A percentile compares a stretch with the other conserved stretches of the same genome.
Evolutionary conservation across 208 protist species (phyloP).

Genomic region (Trypanosoma cruzi): DNA sequence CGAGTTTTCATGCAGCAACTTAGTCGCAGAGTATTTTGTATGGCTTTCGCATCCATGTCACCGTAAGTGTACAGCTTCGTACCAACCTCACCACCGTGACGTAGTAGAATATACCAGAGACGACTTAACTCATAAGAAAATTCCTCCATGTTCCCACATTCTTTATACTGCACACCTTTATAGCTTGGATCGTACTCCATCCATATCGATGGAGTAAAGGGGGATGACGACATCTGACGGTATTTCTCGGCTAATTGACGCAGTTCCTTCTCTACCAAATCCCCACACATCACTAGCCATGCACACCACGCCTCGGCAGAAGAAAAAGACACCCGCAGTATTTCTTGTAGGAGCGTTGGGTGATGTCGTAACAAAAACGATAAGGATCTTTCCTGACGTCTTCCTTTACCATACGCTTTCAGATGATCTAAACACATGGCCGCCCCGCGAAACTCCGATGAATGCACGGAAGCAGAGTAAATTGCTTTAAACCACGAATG

Average conservation of each 20-base stretch:
- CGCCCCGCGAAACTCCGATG: constrained; percentile 38
- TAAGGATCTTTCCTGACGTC: constrained; percentile 43
- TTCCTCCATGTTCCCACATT: constrained; percentile 40
- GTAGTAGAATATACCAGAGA: constrained; percentile 37
- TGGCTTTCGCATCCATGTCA: constrained; percentile 44
- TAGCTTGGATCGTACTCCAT: background rate
- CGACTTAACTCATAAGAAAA: constrained; percentile 31
- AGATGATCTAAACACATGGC: constrained; percentile 30
- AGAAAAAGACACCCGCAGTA: constrained; percentile 55
- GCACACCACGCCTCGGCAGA: constrained; percentile 35
- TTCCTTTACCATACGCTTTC: constrained; percentile 52
- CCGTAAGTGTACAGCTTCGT: constrained; percentile 70
- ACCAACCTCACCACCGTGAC: background rate
- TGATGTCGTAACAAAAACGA: constrained; percentile 40
- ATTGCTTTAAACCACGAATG: constrained; percentile 32
- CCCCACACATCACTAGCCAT: constrained; percentile 46
- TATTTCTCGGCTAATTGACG: constrained; percentile 28
- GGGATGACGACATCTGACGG: background rate
- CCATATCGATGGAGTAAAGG: background rate
- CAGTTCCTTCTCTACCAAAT: constrained; percentile 39
- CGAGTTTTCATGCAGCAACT: constrained; percentile 5
- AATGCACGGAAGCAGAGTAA: constrained; percentile 42
- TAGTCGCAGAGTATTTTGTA: constrained; percentile 42
- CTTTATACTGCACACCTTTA: constrained; percentile 11
- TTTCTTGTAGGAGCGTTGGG: constrained; percentile 46